A percentile compares a stretch with the other conserved stretches of the same genome.
Evolutionary conservation across 129 eudicot species (phyloP).

Genomic region (Artemisia annua): DNA sequence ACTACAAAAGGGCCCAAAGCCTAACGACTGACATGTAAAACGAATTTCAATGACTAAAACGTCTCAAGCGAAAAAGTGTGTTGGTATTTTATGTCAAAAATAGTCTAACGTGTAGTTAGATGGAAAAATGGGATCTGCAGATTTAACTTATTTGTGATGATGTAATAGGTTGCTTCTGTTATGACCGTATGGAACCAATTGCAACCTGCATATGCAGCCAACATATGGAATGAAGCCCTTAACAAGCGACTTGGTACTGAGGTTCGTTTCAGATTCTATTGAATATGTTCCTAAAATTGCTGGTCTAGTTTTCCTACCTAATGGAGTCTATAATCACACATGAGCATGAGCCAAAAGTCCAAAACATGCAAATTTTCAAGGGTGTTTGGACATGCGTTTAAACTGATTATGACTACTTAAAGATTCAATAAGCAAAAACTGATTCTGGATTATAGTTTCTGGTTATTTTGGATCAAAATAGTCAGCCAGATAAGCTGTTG

Average conservation of each 20-base stretch:
- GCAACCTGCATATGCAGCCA: slow-evolving; percentile 79
- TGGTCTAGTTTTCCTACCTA: too few species aligned
- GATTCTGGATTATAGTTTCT: background rate
- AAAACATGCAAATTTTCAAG: background rate
- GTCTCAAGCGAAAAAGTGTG: too few species aligned
- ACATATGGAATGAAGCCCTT: slow-evolving; percentile 96
- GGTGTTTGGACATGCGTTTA: background rate
- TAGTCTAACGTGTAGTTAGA: too few species aligned
- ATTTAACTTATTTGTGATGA: background rate
- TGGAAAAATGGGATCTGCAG: too few species aligned
- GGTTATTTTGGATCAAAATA: background rate
- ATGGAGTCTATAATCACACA: too few species aligned
- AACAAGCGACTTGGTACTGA: slow-evolving; percentile 92
- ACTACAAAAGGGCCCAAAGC: too few species aligned
- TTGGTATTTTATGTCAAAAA: too few species aligned
- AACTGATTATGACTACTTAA: background rate
- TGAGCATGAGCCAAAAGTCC: background rate
- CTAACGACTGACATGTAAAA: too few species aligned
- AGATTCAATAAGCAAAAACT: background rate
- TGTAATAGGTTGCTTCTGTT: slow-evolving; percentile 64
- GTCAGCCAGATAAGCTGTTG: too few species aligned
- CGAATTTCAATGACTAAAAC: too few species aligned
- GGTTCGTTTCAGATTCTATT: slow-evolving; percentile 38
- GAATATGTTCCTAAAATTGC: background rate
- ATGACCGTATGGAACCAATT: slow-evolving; percentile 79